A percentile compares a stretch with the other conserved stretches of the same genome.
Conservation (phyloP, 2,329 filamentous ascomycete genomes). For the Apiospora hydei region DNA sequence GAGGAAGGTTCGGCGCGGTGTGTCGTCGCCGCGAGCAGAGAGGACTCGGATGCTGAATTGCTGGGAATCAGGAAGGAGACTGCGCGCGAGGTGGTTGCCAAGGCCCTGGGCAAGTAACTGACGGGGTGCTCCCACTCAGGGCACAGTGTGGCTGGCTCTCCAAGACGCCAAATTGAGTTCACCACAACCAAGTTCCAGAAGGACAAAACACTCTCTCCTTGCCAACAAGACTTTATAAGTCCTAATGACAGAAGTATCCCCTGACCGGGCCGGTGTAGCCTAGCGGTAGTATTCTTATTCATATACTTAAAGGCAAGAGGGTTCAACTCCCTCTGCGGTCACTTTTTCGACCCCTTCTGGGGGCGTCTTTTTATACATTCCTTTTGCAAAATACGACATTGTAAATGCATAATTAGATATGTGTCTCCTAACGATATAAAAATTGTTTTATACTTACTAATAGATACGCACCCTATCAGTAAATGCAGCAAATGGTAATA, state of each 20-base stretch:
- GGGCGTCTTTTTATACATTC: neutral
- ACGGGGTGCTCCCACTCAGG: neutral
- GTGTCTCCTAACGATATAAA: too few species aligned
- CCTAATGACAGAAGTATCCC: neutral
- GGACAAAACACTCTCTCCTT: neutral
- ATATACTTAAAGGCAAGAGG: neutral
- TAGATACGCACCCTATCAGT: too few species aligned
- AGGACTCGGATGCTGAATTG: constrained; percentile 37
- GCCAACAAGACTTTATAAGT: neutral
- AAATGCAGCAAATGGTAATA: too few species aligned
- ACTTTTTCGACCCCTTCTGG: neutral
- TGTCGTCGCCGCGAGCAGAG: constrained; percentile 36
- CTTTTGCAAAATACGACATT: neutral
- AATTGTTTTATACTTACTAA: too few species aligned
- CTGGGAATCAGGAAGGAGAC: constrained; percentile 39
- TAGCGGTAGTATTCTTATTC: neutral
- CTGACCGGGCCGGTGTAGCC: neutral
- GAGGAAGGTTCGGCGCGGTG: constrained; percentile 39
- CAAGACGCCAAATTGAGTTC: neutral
- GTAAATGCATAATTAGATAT: too few species aligned
- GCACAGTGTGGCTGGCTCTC: neutral
- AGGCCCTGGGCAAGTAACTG: constrained; percentile 27
- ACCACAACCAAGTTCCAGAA: neutral
- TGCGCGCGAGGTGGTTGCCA: constrained; percentile 37
- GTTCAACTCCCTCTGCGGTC: neutral